Percentiles rank a stretch among this genome's conserved stretches.
Evolutionary conservation across 2,329 filamentous ascomycete genomes (phyloP).

Genomic region (Aureobasidium sp.): DNA sequence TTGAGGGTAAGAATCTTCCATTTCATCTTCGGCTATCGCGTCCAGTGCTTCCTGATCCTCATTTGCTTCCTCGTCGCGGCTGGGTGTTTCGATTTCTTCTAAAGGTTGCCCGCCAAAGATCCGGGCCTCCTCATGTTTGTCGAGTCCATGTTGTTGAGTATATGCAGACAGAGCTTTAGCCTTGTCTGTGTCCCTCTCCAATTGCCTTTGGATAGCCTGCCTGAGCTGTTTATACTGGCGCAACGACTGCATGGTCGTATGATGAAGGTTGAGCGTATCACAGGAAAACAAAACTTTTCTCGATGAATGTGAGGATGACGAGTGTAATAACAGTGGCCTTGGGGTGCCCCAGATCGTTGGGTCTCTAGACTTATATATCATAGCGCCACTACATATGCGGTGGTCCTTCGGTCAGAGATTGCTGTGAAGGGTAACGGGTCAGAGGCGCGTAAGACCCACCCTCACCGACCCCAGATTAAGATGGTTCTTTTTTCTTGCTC

Average conservation of each 20-base stretch:
- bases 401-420: slow-evolving; percentile 12
- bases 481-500: background rate
- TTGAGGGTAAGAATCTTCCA: slow-evolving; percentile 6
- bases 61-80: background rate
- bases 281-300: background rate
- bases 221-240: slow-evolving; percentile 11
- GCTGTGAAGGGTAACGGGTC: slow-evolving; percentile 2
- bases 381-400: slow-evolving; percentile 1
- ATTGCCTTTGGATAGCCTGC: slow-evolving; percentile 1
- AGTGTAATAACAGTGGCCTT: background rate
- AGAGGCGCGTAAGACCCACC: slow-evolving; percentile 13
- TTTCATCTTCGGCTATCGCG: slow-evolving; percentile 6
- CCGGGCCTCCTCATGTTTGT: background rate
- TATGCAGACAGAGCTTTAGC: slow-evolving; percentile 4
- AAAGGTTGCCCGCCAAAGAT: background rate
- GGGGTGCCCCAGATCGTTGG: background rate
- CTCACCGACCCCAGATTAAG: slow-evolving; percentile 11
- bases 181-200: background rate
- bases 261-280: background rate
- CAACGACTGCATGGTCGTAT: slow-evolving; percentile 12
- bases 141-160: slow-evolving; percentile 12
- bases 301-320: background rate
- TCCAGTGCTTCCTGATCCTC: background rate
- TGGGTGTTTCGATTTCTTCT: slow-evolving; percentile 3
- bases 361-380: background rate